These are phyloP conservation scores for Lasiodiplodia theobromae DNA, from an alignment of 2,329 filamentous ascomycete genomes.

Conservation along the genomic window DNA sequence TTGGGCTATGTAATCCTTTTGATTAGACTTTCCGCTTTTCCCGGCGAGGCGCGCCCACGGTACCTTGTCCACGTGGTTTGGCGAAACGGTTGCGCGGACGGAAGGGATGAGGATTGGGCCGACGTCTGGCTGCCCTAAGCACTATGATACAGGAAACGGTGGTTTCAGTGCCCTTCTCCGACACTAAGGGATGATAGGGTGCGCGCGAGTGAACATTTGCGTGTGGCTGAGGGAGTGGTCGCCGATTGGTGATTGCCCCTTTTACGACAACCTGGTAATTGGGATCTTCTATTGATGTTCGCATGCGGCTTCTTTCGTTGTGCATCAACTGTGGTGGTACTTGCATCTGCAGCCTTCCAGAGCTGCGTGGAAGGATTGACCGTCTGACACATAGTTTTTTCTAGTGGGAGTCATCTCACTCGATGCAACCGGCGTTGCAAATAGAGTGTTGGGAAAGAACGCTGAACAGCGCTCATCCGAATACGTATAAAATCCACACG, in stretches of 20 bases:
- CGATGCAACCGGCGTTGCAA: background rate
- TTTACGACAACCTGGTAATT: background rate
- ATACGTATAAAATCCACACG: background rate
- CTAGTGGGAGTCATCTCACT: background rate
- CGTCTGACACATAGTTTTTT: background rate
- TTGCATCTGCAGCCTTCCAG: background rate
- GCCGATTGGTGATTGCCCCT: background rate
- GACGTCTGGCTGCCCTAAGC: constrained; percentile 7
- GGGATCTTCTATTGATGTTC: background rate
- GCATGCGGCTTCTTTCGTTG: background rate
- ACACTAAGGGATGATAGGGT: background rate
- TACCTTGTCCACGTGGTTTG: background rate
- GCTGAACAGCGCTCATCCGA: background rate
- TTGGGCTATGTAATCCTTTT: background rate
- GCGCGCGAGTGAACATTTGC: background rate
- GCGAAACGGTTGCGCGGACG: background rate
- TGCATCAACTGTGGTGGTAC: background rate
- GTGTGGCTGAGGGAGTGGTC: background rate
- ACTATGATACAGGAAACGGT: background rate
- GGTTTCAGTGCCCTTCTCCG: background rate
- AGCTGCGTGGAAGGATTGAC: background rate
- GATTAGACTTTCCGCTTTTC: background rate
- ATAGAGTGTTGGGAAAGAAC: background rate
- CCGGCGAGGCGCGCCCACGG: background rate
- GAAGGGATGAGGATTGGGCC: background rate